Percentiles rank a stretch among this genome's conserved stretches.
These are phyloP conservation scores for Zarea fungicola DNA, from an alignment of 2,329 filamentous ascomycete genomes.

Conservation along the genomic window DNA sequence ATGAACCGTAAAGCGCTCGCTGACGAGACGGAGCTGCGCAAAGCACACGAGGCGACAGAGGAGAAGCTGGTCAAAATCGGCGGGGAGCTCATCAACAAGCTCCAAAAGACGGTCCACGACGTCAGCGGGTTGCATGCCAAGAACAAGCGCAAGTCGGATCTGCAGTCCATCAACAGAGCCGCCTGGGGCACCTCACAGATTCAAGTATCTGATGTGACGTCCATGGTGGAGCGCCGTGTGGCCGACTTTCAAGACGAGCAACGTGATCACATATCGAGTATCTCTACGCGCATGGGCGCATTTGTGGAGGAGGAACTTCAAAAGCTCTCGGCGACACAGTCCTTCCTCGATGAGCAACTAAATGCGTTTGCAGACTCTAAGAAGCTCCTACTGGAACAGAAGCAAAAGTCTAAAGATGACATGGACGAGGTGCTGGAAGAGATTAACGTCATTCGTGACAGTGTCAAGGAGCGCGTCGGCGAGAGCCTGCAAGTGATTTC, in stretches of 20 bases:
- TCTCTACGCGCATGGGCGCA: slow-evolving; percentile 66
- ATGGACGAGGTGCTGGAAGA: slow-evolving; percentile 91
- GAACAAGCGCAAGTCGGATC: slow-evolving; percentile 75
- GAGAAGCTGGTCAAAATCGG: slow-evolving; percentile 69
- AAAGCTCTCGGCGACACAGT: slow-evolving; percentile 64
- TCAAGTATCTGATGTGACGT: slow-evolving; percentile 71
- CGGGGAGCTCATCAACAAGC: slow-evolving; percentile 67
- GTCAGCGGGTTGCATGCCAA: slow-evolving; percentile 81
- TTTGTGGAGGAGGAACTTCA: slow-evolving; percentile 74
- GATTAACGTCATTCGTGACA: slow-evolving; percentile 82
- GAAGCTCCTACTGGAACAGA: slow-evolving; percentile 62
- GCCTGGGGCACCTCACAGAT: slow-evolving; percentile 73
- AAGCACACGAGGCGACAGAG: slow-evolving; percentile 84
- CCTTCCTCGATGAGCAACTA: slow-evolving; percentile 65
- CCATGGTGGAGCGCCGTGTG: slow-evolving; percentile 69
- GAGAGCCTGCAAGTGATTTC: slow-evolving; percentile 80
- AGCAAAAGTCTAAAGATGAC: slow-evolving; percentile 66
- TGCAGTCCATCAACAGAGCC: slow-evolving; percentile 73
- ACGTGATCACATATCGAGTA: slow-evolving; percentile 58
- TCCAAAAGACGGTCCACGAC: slow-evolving; percentile 73
- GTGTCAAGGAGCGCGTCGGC: slow-evolving; percentile 80
- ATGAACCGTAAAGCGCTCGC: slow-evolving; percentile 70
- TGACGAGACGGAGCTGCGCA: slow-evolving; percentile 73
- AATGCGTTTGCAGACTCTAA: slow-evolving; percentile 63
- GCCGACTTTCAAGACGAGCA: slow-evolving; percentile 69